phyloP scores from a whole-genome alignment of 2,329 filamentous ascomycete genomes.

The Claviceps cyperi region DNA sequence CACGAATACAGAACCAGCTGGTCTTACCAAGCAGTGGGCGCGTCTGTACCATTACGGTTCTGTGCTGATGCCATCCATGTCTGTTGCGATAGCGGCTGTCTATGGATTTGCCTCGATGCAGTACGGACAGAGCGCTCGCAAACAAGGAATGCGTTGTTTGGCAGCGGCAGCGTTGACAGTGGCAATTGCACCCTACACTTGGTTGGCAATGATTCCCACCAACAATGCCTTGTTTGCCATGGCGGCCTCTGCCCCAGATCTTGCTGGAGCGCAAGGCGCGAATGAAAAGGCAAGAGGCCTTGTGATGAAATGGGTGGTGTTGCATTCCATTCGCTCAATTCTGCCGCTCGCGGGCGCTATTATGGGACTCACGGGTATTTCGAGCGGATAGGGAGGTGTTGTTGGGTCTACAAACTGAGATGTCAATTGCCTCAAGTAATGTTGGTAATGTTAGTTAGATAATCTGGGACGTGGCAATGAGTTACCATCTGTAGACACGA shows the following conservation, averaged over 20 bases:
- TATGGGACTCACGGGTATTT: background rate
- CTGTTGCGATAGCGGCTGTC: background rate
- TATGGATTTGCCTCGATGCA: background rate
- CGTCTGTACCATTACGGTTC: slow-evolving; percentile 7
- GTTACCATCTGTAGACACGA: too few species aligned
- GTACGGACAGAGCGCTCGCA: background rate
- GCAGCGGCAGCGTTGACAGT: background rate
- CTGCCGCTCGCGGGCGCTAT: slow-evolving; percentile 1
- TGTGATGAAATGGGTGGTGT: slow-evolving; percentile 2
- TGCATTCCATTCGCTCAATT: slow-evolving; percentile 3
- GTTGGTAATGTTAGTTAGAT: background rate
- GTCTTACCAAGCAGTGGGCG: slow-evolving; percentile 2
- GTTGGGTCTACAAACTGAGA: background rate
- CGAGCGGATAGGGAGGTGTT: background rate
- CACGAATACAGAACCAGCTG: background rate
- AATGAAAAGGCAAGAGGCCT: background rate
- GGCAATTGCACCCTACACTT: slow-evolving; percentile 4
- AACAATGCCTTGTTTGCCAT: slow-evolving; percentile 3
- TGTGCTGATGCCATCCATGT: slow-evolving; percentile 1
- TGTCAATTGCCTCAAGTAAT: background rate
- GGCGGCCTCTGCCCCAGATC: background rate
- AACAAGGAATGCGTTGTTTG: background rate
- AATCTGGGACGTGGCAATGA: too few species aligned
- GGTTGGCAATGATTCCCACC: slow-evolving; percentile 1
- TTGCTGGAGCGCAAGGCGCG: background rate